A percentile compares a stretch with the other conserved stretches of the same genome.
Conservation (phyloP, 345 rosid species). For the Rhizophora mangle region DNA sequence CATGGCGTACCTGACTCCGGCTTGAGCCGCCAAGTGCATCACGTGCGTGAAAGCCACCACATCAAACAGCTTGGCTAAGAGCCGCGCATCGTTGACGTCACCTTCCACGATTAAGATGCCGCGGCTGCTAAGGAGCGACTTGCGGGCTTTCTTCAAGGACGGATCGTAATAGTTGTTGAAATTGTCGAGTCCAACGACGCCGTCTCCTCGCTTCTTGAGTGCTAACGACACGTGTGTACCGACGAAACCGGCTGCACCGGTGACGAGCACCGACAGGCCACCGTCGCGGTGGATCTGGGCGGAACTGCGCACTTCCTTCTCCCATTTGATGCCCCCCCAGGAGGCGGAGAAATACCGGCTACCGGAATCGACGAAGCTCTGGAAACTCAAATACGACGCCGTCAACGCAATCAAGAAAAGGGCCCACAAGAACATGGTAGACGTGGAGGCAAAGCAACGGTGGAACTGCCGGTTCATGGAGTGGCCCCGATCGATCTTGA, state of each 20-base stretch:
- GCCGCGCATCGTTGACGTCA: constrained; percentile 30
- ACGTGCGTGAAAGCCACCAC: constrained; percentile 36
- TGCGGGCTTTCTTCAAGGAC: constrained; percentile 30
- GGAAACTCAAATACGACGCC: constrained; percentile 80
- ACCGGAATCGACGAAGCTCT: constrained; percentile 67
- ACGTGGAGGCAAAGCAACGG: constrained; percentile 79
- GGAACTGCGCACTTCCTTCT: constrained; percentile 26
- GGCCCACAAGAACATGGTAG: constrained; percentile 91
- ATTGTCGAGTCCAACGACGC: constrained; percentile 39
- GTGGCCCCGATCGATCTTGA: constrained; percentile 57
- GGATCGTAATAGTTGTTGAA: constrained; percentile 31
- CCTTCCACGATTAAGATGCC: constrained; percentile 35
- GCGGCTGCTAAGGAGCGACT: constrained; percentile 14
- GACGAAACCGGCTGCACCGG: constrained; percentile 42
- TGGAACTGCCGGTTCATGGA: constrained; percentile 61
- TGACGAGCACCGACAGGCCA: constrained; percentile 31
- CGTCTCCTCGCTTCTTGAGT: constrained; percentile 36
- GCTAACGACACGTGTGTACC: constrained; percentile 39
- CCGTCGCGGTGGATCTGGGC: constrained; percentile 22
- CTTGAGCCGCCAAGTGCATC: constrained; percentile 43
- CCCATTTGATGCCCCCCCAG: constrained; percentile 34
- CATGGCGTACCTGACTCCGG: constrained; percentile 43
- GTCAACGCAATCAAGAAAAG: constrained; percentile 82
- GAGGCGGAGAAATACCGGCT: constrained; percentile 31
- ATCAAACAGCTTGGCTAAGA: constrained; percentile 30